These are phyloP conservation scores for Pythium guiyangense DNA, from an alignment of 352 stramenopile species.

Conservation along the genomic window DNA sequence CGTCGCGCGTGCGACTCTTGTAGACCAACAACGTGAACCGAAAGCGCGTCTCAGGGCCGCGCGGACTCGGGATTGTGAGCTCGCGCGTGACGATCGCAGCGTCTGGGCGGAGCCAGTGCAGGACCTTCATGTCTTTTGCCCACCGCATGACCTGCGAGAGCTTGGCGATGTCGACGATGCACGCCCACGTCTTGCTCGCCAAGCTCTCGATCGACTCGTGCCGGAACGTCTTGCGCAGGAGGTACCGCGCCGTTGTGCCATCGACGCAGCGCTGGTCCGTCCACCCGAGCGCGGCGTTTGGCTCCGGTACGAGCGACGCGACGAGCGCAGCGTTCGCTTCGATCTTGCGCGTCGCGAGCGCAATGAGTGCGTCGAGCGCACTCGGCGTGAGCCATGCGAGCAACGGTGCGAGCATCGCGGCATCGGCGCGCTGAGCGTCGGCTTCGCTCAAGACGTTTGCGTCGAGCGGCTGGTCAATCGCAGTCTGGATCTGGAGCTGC, in stretches of 20 bases:
- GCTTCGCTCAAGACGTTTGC: background rate
- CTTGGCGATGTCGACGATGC: conserved; percentile 17
- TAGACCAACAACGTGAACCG: conserved; percentile 24
- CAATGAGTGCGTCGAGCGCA: conserved; percentile 9
- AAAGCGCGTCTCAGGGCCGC: conserved; percentile 14
- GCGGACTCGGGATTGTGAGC: conserved; percentile 21
- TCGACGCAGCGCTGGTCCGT: conserved; percentile 29
- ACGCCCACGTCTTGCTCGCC: conserved; percentile 24
- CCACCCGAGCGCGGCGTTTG: conserved; percentile 37
- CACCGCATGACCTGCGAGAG: conserved; percentile 27
- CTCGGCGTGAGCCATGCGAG: conserved; percentile 7
- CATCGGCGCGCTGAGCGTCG: conserved; percentile 11
- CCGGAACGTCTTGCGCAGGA: conserved; percentile 29
- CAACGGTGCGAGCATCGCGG: conserved; percentile 18
- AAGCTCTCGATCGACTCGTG: conserved; percentile 17
- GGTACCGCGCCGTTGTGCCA: conserved; percentile 21
- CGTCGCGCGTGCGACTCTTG: conserved; percentile 3
- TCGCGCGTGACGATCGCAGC: conserved; percentile 18
- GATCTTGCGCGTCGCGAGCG: conserved; percentile 12
- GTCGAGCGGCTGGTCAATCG: background rate
- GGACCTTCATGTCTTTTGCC: conserved; percentile 37
- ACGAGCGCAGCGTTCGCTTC: conserved; percentile 20
- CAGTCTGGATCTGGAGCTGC: background rate
- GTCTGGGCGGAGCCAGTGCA: conserved; percentile 24
- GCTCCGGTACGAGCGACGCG: conserved; percentile 17